Evolutionary conservation across 2,329 filamentous ascomycete species (phyloP).

Genomic region (Helicocarpus griseus): DNA sequence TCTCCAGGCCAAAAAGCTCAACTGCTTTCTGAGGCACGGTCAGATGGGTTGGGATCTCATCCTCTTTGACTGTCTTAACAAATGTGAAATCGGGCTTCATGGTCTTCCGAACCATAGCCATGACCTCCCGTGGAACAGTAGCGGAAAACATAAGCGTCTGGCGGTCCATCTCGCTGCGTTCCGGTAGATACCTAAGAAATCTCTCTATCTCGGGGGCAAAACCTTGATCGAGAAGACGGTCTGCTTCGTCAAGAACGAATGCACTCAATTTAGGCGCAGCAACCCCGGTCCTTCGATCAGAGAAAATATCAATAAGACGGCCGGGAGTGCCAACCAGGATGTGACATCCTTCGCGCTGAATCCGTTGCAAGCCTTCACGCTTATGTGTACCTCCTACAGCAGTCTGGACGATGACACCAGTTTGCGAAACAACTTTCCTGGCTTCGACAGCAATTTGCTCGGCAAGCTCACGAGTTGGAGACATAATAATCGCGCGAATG

Average conservation of each 20-base stretch:
- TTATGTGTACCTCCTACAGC: constrained; percentile 94
- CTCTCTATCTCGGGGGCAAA: constrained; percentile 57
- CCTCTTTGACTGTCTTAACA: constrained; percentile 72
- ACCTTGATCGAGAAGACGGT: constrained; percentile 57
- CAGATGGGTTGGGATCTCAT: constrained; percentile 78
- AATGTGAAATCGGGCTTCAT: constrained; percentile 81
- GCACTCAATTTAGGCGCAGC: constrained; percentile 51
- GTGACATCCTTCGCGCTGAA: constrained; percentile 70
- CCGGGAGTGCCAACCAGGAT: constrained; percentile 86
- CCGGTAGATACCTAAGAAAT: constrained; percentile 56
- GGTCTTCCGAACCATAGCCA: constrained; percentile 65
- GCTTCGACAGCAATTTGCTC: constrained; percentile 65
- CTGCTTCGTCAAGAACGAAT: constrained; percentile 56
- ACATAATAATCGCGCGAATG: constrained; percentile 52
- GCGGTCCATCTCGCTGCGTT: constrained; percentile 52
- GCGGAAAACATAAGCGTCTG: constrained; percentile 95
- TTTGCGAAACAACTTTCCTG: constrained; percentile 52
- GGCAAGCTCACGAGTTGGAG: constrained; percentile 53
- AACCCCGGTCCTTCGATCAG: constrained; percentile 54
- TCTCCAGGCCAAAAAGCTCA: constrained; percentile 57
- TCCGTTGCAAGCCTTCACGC: constrained; percentile 53
- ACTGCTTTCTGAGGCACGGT: constrained; percentile 73
- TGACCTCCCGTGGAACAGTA: constrained; percentile 76
- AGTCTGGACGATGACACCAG: constrained; percentile 58
- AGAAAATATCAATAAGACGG: constrained; percentile 70